A percentile compares a stretch with the other conserved stretches of the same genome.
Conservation (phyloP, 208 protist species). For the Crithidia sp. region DNA sequence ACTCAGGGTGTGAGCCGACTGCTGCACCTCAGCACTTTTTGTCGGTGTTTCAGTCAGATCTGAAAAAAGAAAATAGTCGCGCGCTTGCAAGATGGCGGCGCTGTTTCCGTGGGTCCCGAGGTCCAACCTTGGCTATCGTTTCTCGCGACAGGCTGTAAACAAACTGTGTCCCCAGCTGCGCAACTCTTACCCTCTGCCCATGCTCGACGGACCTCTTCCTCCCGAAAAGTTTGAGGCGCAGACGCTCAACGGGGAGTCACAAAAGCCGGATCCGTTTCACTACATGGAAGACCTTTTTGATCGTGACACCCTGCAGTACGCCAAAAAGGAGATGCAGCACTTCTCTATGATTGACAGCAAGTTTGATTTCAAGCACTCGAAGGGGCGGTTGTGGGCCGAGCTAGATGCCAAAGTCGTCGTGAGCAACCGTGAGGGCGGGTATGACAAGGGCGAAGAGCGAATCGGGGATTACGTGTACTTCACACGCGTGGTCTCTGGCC, state of each 20-base stretch:
- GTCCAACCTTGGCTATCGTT: slow-evolving; percentile 63
- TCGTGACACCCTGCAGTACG: slow-evolving; percentile 70
- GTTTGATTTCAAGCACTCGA: slow-evolving; percentile 88
- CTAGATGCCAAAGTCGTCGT: slow-evolving; percentile 87
- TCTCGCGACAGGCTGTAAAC: slow-evolving; percentile 66
- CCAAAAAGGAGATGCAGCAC: slow-evolving; percentile 75
- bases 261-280: slow-evolving; percentile 75
- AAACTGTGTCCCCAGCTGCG: slow-evolving; percentile 68
- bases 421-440: slow-evolving; percentile 86
- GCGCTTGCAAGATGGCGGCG: slow-evolving; percentile 56
- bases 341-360: slow-evolving; percentile 72
- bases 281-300: slow-evolving; percentile 93
- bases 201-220: slow-evolving; percentile 84
- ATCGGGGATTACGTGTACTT: slow-evolving; percentile 93
- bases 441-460: slow-evolving; percentile 91
- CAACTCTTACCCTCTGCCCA: slow-evolving; percentile 70
- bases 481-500: slow-evolving; percentile 75
- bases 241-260: slow-evolving; percentile 56
- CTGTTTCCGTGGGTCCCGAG: slow-evolving; percentile 85
- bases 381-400: slow-evolving; percentile 84
- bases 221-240: slow-evolving; percentile 49
- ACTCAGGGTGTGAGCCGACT: too few relatives aligned
- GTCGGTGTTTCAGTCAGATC: too few relatives aligned
- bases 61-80: too few relatives aligned
- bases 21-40: too few relatives aligned